Base-by-base conservation (phyloP, 2,329 filamentous ascomycete species). In the Beauveria varroae region DNA sequence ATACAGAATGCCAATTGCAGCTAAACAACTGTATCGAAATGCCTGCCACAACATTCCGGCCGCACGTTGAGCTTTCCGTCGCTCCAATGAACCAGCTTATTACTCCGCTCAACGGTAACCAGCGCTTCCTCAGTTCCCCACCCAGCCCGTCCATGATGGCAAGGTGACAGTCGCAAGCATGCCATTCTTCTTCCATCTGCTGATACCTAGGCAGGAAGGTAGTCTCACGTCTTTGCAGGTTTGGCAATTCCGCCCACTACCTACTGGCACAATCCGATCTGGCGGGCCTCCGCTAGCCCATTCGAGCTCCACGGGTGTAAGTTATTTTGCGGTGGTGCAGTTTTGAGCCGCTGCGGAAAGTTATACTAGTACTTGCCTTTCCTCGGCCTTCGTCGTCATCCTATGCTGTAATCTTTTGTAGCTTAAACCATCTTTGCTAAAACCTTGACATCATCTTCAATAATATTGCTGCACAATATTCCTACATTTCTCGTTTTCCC, bases 101-200 rank as follows among this genome's bases (percentile, higher is more conserved):
- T 18, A 51, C 50, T 54, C 58, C 50, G 43, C 50, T 20, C 10
- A 16, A 54, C 50, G 18, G 50, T 47, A 60, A 60, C 58, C 58
- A 60, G 28, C 22, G 50, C 57, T 46, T 57, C n/a, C 28, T 53
- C 24, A 30, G n/a, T 52, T 57, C 53, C 53, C 60, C 60, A 57
- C 52, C 40, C 40, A 46, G 40, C 40, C 60, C 52, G 54, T 52
- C 46, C 60, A 47, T 46, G 20, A 57, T 62, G 60, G 60, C 60
- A 61, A 61, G 60, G 60, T 62, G 53, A 62, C 60, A 57, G 47
- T 57, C 47, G 43, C 40, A 46, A 52, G 46, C 40, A 14, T 37
- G 34, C 34, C 14, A 37, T 16, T 37, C 12, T 37, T 14, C 5
- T 16, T 37, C 12, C 12, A 37, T 37, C 34, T 37, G 14, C 34